A percentile compares a stretch with the other conserved stretches of the same genome.
These are phyloP conservation scores for Polygonum aviculare DNA, from an alignment of 148 eudicot species.

Conservation along the genomic window DNA sequence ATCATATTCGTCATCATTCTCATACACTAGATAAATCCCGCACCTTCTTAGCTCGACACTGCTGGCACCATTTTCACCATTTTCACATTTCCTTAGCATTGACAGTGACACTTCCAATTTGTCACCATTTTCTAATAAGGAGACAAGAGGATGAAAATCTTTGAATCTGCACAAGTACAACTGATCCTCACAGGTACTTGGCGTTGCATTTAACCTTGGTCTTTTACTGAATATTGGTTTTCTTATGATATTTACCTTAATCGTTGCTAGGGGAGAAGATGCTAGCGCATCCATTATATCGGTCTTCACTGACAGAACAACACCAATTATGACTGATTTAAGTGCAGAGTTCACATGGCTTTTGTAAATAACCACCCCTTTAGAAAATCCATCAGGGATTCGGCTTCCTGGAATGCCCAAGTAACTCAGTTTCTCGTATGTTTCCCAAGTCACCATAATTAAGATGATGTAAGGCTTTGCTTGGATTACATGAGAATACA, in stretches of 20 bases:
- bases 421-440: constrained; percentile 29
- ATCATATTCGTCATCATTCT: constrained; percentile 53
- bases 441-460: neutral
- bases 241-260: constrained; percentile 30
- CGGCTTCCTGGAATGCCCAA: constrained; percentile 39
- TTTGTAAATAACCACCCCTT: constrained; percentile 17
- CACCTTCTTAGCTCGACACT: constrained; percentile 33
- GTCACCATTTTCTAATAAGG: constrained; percentile 34
- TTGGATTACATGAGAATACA: no score
- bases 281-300: constrained; percentile 9
- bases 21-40: constrained; percentile 40
- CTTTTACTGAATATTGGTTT: constrained; percentile 13
- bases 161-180: constrained; percentile 41
- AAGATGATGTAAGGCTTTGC: no score
- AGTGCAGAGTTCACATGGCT: constrained; percentile 30
- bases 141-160: constrained; percentile 32
- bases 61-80: neutral
- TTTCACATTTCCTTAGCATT: neutral
- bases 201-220: neutral
- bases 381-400: constrained; percentile 55
- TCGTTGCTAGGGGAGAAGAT: constrained; percentile 18
- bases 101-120: constrained; percentile 18
- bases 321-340: constrained; percentile 34
- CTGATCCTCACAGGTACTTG: constrained; percentile 33
- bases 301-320: constrained; percentile 35